Base-by-base conservation (phyloP, 768 basidiomycete genomes). In the Boletus rex-veris region DNA sequence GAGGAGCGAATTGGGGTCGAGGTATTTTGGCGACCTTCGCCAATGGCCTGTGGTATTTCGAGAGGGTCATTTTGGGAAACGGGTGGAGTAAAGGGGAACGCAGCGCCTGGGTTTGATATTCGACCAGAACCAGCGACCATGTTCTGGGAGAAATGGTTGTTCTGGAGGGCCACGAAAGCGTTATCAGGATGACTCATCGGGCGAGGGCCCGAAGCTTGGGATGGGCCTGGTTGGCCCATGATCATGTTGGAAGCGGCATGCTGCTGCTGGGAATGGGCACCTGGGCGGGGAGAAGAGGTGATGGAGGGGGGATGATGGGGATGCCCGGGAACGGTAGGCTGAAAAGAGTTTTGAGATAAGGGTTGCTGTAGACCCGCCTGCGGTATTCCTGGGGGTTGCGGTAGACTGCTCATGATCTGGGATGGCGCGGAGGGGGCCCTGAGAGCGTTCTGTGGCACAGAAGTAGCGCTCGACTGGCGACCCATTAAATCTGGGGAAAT, bases 111-210 rank as follows among this genome's bases (percentile, higher is more conserved):
- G 16, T 66, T 60, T 54, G 68, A 64, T 63, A 74, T 70, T 53
- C 76, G 75, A 50, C 59, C 63, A 18, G 72, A 65, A 52, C 68
- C 63, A 28, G 71, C 64, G n/a, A 64, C 56, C 46, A 76, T 55
- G 52, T 56, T 65, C 45, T 66, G 64, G 26, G 64, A 19, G 55
- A 75, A 73, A 38, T 67, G 72, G 35, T 48, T 68, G 53, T 67
- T 73, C 56, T 67, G 71, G 57, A 78, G 77, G 56, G 71, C 69
- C 57, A 80, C 75, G 46, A 70, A 80, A 48, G 79, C 67, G 45
- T 71, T 67, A 50, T 78, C 76, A 43, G 80, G 79, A 18, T 79
- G 75, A 7, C 74, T 73, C 68, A 78, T 79, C 46, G 73, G 74
- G 50, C 69, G 65, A 31, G 64, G 49, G 28, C 69, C 67, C 2